Percentiles rank a stretch among this genome's conserved stretches.
Evolutionary conservation across 768 basidiomycete species (phyloP).

Genomic region (Paxillus ammoniavirescens): DNA sequence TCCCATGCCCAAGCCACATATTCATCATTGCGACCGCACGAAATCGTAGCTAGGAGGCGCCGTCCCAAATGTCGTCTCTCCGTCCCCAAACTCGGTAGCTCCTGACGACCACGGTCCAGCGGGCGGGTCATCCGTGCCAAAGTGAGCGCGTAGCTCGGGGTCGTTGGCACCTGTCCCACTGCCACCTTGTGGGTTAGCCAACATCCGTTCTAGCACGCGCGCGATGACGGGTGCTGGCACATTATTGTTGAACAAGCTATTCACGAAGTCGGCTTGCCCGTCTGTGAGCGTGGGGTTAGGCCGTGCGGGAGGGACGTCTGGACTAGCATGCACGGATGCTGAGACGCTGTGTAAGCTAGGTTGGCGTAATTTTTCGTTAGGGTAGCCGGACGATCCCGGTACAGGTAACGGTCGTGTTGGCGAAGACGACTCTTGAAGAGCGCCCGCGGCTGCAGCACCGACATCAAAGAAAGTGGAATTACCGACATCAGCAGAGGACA

Average conservation of each 20-base stretch:
- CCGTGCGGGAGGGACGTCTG: background rate
- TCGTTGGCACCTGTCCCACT: conserved; percentile 2
- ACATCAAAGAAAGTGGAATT: background rate
- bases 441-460: background rate
- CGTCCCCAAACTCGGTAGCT: conserved; percentile 35
- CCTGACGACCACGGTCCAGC: conserved; percentile 36
- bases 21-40: conserved; percentile 6
- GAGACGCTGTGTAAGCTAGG: background rate
- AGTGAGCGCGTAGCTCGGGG: conserved; percentile 9
- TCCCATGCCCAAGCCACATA: no score
- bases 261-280: conserved; percentile 25
- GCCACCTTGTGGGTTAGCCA: conserved; percentile 20
- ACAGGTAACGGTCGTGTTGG: background rate
- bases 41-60: conserved; percentile 26
- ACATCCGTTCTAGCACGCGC: conserved; percentile 26
- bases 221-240: conserved; percentile 26
- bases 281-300: conserved; percentile 13
- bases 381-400: background rate
- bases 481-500: background rate
- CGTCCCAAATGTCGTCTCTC: conserved; percentile 25
- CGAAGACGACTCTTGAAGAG: background rate
- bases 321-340: background rate
- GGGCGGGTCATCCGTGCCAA: background rate
- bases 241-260: conserved; percentile 23
- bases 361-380: conserved; percentile 15